Conservation (phyloP, 2,329 filamentous ascomycete species). For the Paraphaeosphaeria minitans region DNA sequence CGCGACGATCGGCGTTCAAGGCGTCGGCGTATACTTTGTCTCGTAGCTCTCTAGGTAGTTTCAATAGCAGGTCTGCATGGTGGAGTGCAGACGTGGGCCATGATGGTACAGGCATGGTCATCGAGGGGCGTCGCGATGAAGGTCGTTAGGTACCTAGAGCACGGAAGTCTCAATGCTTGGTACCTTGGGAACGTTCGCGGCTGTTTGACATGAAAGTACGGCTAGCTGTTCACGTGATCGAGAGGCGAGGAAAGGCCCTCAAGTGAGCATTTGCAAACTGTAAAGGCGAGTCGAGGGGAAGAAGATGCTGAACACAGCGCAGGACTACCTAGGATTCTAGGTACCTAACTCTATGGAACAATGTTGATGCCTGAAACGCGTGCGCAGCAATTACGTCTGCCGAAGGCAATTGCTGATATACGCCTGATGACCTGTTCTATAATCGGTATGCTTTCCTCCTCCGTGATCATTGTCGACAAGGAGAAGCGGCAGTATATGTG, state of each 20-base stretch:
- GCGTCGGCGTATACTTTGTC: conserved; percentile 21
- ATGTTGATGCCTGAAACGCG: conserved; percentile 8
- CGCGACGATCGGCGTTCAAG: neutral
- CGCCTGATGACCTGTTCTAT: neutral
- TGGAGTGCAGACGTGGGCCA: neutral
- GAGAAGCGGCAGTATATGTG: neutral
- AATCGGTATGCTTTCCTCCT: neutral
- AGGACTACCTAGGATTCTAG: neutral
- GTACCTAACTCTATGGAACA: too few relatives aligned
- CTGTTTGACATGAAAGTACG: neutral
- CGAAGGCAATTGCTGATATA: neutral
- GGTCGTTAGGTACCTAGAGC: too few relatives aligned
- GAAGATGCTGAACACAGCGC: neutral
- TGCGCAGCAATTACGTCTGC: neutral
- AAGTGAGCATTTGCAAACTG: neutral
- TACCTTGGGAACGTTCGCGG: neutral
- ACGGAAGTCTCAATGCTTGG: neutral
- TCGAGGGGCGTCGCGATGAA: neutral
- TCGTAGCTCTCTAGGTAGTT: conserved; percentile 23
- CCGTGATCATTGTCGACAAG: neutral
- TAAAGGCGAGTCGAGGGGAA: too few relatives aligned
- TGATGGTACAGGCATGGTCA: neutral
- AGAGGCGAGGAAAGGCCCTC: neutral
- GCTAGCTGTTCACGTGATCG: neutral
- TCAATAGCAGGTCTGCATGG: conserved; percentile 8